Conservation (phyloP, 257 asterid species). For the Nyctanthes arbortristis region DNA sequence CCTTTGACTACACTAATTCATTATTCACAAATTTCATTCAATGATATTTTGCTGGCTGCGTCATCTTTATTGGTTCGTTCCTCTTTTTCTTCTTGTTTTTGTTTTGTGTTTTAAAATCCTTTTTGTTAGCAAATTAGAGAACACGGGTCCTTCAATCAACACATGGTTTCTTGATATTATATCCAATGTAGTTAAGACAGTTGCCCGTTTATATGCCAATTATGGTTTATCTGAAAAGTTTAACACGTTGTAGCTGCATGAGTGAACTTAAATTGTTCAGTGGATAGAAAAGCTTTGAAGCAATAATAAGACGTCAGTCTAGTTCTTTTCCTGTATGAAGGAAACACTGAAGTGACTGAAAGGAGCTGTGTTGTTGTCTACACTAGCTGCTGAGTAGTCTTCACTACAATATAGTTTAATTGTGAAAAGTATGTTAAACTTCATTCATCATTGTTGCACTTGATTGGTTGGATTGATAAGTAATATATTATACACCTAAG, state of each 20-base stretch:
- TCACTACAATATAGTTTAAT: no score
- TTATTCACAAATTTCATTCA: not conserved
- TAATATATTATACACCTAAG: no score
- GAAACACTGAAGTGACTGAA: no score
- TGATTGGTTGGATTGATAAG: no score
- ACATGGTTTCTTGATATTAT: not conserved
- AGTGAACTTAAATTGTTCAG: not conserved
- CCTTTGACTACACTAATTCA: not conserved
- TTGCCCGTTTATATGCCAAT: not conserved
- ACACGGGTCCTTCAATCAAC: not conserved
- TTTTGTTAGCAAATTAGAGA: not conserved
- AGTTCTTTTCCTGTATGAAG: no score
- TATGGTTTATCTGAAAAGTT: not conserved
- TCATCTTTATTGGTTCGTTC: not conserved
- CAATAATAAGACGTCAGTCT: no score
- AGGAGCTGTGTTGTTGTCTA: no score
- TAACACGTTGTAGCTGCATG: not conserved
- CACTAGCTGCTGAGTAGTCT: no score
- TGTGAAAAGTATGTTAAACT: no score
- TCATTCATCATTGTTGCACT: no score
- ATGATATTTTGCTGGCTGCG: not conserved
- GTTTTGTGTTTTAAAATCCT: not conserved
- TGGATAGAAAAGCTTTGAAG: not conserved
- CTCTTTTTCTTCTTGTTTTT: not conserved
- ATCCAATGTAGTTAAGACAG: not conserved